Base-by-base conservation (phyloP, 345 rosid genomes). In the Eucalyptus marginata region DNA sequence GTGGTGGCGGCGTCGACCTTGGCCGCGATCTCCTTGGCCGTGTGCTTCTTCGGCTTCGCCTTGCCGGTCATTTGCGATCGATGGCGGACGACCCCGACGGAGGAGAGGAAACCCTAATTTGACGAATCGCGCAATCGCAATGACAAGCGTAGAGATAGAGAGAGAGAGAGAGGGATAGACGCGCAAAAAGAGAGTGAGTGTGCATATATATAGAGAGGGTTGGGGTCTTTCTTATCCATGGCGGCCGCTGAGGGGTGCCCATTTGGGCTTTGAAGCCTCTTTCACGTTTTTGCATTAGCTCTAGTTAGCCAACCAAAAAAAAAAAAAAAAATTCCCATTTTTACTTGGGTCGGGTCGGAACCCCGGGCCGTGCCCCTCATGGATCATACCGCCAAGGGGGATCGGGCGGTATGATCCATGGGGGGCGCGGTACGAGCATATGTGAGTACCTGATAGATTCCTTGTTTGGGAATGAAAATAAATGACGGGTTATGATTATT, bases 21-120 rank as follows among this genome's bases (percentile, higher is more conserved):
- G 27, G 97, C 90, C 16, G 96, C 94, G 90, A 97, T 92, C 94
- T 96, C 99, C 93, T 97, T 97, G 83, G 99, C 98, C 58, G 99
- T 96, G 92, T 97, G 99, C 97, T 97, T 97, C 98, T 97, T 97
- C 27, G 99, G 99, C 97, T 97, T 96, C 33, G 99, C 99, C 95
- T 97, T 97, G 49, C 87, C 87, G 66, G 87, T 86, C 87, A 86
- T 86, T 54, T 66, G 66, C 87, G 62, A 86, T 52, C 68, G 68
- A 86, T 54, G 11, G 87, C 40, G 46, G 46, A 36, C 25, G 27
- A 27, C 83, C 80, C 20, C 80, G 36, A 66, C 40, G 80, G 43
- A 33, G 62, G 5, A 16, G 5, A n/a, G 18, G 7, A 40, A 76
- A 76, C 84, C 84, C 84, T 76, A 76, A 40, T 76, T 33, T 11